Conservation (phyloP, 805 yeast species). For the Candida arabinofermentans region DNA sequence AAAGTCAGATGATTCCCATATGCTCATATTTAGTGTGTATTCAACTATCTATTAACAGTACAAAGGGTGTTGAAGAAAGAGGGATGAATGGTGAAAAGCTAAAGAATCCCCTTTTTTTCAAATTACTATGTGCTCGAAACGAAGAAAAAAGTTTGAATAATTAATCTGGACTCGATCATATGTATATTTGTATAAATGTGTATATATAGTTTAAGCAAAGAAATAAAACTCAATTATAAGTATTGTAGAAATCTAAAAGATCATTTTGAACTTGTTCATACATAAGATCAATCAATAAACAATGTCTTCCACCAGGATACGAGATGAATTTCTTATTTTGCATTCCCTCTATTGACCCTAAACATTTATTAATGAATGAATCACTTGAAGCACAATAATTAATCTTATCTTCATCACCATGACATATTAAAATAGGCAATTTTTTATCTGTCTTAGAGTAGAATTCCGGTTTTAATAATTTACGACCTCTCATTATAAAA, state of each 20-base stretch:
- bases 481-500: slow-evolving; percentile 60
- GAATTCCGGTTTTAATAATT: slow-evolving; percentile 36
- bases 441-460: slow-evolving; percentile 35
- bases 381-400: slow-evolving; percentile 49
- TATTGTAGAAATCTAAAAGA: slow-evolving; percentile 38
- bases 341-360: slow-evolving; percentile 18
- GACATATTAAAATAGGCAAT: slow-evolving; percentile 52
- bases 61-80: too few relatives aligned
- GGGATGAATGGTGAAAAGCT: too few relatives aligned
- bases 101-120: too few relatives aligned
- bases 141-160: too few relatives aligned
- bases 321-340: slow-evolving; percentile 25
- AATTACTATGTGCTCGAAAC: too few relatives aligned
- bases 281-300: slow-evolving; percentile 44
- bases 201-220: background rate
- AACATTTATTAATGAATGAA: slow-evolving; percentile 33
- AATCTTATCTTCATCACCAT: slow-evolving; percentile 61
- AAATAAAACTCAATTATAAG: slow-evolving; percentile 3
- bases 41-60: too few relatives aligned
- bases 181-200: background rate
- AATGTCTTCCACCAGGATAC: slow-evolving; percentile 38
- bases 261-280: slow-evolving; percentile 33
- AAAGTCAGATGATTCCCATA: too few relatives aligned
- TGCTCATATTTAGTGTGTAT: too few relatives aligned
- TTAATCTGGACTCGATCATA: too few relatives aligned